phyloP scores from a whole-genome alignment of 768 basidiomycete species.

The Leccinum uliginosum region DNA sequence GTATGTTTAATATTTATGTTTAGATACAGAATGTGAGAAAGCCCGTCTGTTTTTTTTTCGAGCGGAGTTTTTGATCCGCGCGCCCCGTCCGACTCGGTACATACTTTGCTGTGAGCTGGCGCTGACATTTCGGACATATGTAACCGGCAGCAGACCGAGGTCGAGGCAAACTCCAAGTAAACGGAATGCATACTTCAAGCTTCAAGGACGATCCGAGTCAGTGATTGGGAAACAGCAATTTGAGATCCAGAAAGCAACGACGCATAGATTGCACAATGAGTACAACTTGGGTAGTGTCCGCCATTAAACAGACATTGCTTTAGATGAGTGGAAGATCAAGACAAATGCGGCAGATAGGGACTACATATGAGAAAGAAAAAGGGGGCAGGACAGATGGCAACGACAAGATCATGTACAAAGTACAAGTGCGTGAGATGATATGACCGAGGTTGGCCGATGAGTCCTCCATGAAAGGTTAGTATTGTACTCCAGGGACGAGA shows the following conservation, averaged over 20 bases:
- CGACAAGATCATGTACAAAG: constrained; percentile 41
- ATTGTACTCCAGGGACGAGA: constrained; percentile 35
- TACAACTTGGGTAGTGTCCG: constrained; percentile 34
- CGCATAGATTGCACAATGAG: constrained; percentile 37
- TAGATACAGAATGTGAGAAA: no score
- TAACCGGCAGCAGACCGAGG: no score
- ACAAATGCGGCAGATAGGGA: constrained; percentile 46
- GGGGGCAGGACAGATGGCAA: constrained; percentile 20
- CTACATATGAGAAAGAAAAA: constrained; percentile 16
- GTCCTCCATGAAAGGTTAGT: constrained; percentile 29
- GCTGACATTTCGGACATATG: no score
- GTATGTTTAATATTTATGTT: no score
- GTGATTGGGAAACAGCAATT: background rate
- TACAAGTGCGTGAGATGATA: constrained; percentile 62
- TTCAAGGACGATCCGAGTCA: no score
- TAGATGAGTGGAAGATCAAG: constrained; percentile 36
- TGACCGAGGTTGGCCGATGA: constrained; percentile 38
- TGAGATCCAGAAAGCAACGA: constrained; percentile 24
- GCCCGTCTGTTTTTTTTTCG: no score
- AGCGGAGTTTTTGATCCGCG: no score
- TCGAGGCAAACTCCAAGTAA: no score
- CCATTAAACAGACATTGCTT: constrained; percentile 40
- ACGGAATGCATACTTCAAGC: background rate
- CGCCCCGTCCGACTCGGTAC: no score
- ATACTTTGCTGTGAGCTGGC: no score